phyloP scores from a whole-genome alignment of 331 rosid species.

The Saraca asoca region DNA sequence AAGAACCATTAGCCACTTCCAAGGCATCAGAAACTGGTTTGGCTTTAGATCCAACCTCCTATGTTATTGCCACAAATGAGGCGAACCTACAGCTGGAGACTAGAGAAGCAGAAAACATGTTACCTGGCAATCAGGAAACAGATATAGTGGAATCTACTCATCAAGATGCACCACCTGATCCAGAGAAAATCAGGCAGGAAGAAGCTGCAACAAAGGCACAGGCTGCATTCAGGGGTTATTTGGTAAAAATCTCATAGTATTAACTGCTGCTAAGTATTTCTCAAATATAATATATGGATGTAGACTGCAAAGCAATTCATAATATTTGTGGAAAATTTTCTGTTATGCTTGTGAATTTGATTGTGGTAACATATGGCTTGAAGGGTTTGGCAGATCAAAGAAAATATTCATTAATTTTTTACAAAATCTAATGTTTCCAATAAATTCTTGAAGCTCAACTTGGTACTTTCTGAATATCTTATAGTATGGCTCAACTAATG shows the following conservation, averaged over 20 bases:
- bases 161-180: slow-evolving; percentile 59
- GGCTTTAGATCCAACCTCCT: slow-evolving; percentile 51
- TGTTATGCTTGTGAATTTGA: slow-evolving; percentile 16
- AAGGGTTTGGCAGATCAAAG: too few relatives aligned
- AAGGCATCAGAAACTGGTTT: slow-evolving; percentile 57
- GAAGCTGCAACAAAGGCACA: slow-evolving; percentile 81
- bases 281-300: neutral
- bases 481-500: slow-evolving; percentile 36
- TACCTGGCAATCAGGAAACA: slow-evolving; percentile 52
- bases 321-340: neutral
- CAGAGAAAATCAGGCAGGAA: slow-evolving; percentile 65
- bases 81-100: slow-evolving; percentile 51
- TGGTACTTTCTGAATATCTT: slow-evolving; percentile 22
- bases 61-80: slow-evolving; percentile 41
- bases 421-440: too few relatives aligned
- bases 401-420: too few relatives aligned
- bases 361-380: slow-evolving; percentile 19
- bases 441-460: too few relatives aligned
- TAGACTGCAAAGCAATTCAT: slow-evolving; percentile 3
- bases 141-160: slow-evolving; percentile 51
- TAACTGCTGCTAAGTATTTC: too few relatives aligned
- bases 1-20: slow-evolving; percentile 57
- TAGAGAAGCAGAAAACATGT: slow-evolving; percentile 48
- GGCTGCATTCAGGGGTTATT: slow-evolving; percentile 93
- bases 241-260: slow-evolving; percentile 49